Evolutionary conservation across 352 stramenopile species (phyloP), one percentile per base, ranked within the genome.

Genomic region (Albugo candida): DNA sequence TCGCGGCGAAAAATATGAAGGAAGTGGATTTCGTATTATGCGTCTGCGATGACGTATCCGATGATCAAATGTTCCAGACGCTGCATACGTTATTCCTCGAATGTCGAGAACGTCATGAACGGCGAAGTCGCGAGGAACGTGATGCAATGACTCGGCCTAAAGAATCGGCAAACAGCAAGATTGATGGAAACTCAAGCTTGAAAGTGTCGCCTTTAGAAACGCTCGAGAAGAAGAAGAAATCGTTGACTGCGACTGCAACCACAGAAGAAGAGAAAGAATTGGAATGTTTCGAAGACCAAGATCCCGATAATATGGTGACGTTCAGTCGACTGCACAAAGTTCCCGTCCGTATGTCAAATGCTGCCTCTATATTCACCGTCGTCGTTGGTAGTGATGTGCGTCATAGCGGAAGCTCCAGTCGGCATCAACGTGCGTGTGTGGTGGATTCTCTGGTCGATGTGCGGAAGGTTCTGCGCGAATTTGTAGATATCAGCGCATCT

Each of bases 31-130:
- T 93, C 57, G 66, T 93, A 13, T 45, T 93, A 8, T 92, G 79
- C 36, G 79, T 93, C 35, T 87, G 81, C 48, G 81, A 93, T 52
- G 81, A 93, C 47, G 66, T 78, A 21, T 87, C 70, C 1, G 81
- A 93, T 47, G 79, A 93, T 48, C 79, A 93, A 63, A 92, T 93
- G 79, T 93, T 92, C 55, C 72, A 88, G 55, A 87, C 71, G 18
- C 54, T 93, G 41, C 82, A 85, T 43, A 64, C 70, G 19, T 57
- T 91, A n/a, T 55, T 81, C 19, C 57, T 56, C 1, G 78, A 88
- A 36, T 86, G 77, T 2, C 82, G 77, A 35, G 70, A 85, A 52
- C 68, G 72, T 17, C 67, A 83, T 27, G 66, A 79, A 37, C 65
- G 67, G 38, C 63, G 59, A 42, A 73, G 71, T 36, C 38, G 38